Evolutionary conservation across 257 asterid genomes (phyloP), one percentile per base, ranked within the genome.

Genomic region (Nicotiana benthamiana): DNA sequence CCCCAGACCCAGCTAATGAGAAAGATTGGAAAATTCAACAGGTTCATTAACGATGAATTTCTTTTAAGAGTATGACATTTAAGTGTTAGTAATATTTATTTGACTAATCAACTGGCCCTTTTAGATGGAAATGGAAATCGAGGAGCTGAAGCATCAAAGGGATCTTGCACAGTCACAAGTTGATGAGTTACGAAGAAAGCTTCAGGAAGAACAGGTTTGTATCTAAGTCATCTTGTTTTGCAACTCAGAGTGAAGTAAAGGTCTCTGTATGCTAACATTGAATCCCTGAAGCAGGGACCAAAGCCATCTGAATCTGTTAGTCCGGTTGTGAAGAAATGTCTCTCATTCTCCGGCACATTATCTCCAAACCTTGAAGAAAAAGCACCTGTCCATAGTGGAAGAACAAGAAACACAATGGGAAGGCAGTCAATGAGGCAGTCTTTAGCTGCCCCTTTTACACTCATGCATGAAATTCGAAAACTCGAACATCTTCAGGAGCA

Each of bases 401-500:
- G 89, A 88, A 81, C 83, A 76, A 92, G 93, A 83, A 87, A 89
- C 78, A 86, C 91, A 36, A 79, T 86, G 86, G 92, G 89, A 67
- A 89, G 94, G 86, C 94, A 90, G 84, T 83, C 97, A 28, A 75
- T 87, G 96, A 90, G 98, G 86, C 98, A 91, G 85, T 95, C 98
- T 43, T 92, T 95, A 60, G 89, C 97, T 43, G 97, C 94, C 70
- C 97, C 98, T 77, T 95, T 93, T 76, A 92, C 95, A 34, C 86
- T 95, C 83, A 93, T 95, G 98, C 95, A 93, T 81, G 98, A 95
- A 86, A 95, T 95, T 82, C 86, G 92, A 60, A 95, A 95, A 84
- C 97, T 95, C 7, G 98, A 95, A 76, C 97, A 95, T 87, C 97
- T 95, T n/a, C 98, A 95, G 84, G 97, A 95, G 79, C 97, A 95